Percentiles rank a stretch among this genome's conserved stretches.
phyloP scores from a whole-genome alignment of 2,329 filamentous ascomycete species.

The Fusarium foetens region DNA sequence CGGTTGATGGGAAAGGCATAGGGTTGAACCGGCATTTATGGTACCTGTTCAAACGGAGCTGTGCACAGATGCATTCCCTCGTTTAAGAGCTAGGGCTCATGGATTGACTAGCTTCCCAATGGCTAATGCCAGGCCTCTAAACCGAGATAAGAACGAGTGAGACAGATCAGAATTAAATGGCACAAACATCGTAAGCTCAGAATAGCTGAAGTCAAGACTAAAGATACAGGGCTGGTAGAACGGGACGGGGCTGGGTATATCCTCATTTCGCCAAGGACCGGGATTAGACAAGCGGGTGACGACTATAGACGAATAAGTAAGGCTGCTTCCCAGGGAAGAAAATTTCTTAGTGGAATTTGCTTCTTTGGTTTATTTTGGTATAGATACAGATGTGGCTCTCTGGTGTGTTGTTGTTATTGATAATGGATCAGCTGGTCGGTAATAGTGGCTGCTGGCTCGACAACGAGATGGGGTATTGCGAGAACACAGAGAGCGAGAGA shows the following conservation, averaged over 20 bases:
- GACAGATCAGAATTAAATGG: slow-evolving; percentile 30
- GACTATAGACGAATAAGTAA: not conserved
- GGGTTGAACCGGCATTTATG: slow-evolving; percentile 3
- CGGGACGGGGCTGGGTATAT: slow-evolving; percentile 32
- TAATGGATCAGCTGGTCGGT: slow-evolving; percentile 20
- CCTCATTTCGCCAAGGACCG: slow-evolving; percentile 42
- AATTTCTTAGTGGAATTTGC: slow-evolving; percentile 18
- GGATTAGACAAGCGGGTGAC: slow-evolving; percentile 30
- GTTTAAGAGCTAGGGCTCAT: slow-evolving; percentile 16
- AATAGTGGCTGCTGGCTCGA: slow-evolving; percentile 32
- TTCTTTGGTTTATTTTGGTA: slow-evolving; percentile 17
- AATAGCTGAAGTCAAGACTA: not conserved
- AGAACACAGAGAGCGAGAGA: not conserved
- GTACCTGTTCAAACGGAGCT: slow-evolving; percentile 16
- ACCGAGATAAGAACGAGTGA: slow-evolving; percentile 14
- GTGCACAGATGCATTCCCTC: slow-evolving; percentile 1
- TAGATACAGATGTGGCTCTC: slow-evolving; percentile 2
- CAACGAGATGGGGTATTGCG: slow-evolving; percentile 12
- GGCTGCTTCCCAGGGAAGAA: slow-evolving; percentile 16
- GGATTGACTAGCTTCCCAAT: slow-evolving; percentile 12
- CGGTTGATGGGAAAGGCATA: slow-evolving; percentile 3
- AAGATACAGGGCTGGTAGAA: slow-evolving; percentile 23
- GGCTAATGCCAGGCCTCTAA: slow-evolving; percentile 29
- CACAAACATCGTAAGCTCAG: slow-evolving; percentile 12
- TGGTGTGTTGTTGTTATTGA: slow-evolving; percentile 25